These are phyloP conservation scores for Globisporangium spiculum DNA, from an alignment of 352 stramenopile species.

Conservation along the genomic window DNA sequence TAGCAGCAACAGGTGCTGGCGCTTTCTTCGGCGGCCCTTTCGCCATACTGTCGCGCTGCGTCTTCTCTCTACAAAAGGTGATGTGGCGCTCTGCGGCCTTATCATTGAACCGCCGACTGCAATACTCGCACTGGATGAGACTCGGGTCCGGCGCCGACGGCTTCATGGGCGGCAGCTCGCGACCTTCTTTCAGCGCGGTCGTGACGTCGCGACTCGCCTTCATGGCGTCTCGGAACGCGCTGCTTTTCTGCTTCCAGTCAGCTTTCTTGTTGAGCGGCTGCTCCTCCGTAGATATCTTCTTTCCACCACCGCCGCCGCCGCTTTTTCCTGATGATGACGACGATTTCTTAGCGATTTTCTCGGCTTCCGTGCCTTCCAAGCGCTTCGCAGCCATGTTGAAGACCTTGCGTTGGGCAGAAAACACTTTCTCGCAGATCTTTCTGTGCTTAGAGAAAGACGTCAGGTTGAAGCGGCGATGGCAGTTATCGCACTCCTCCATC, in stretches of 20 bases:
- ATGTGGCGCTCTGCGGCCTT: conserved; percentile 91
- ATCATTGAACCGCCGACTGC: conserved; percentile 90
- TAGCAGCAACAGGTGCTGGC: conserved; percentile 18
- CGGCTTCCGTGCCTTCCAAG: conserved; percentile 63
- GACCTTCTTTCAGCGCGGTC: conserved; percentile 65
- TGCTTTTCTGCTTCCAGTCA: conserved; percentile 88
- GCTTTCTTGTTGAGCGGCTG: conserved; percentile 55
- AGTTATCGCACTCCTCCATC: conserved; percentile 77
- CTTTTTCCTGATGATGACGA: conserved; percentile 24
- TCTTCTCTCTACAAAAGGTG: conserved; percentile 87
- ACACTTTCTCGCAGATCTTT: conserved; percentile 88
- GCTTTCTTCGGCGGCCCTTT: conserved; percentile 41
- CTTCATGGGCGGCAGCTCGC: conserved; percentile 52
- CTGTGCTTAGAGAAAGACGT: conserved; percentile 74
- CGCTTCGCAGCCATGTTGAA: conserved; percentile 85
- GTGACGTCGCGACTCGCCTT: conserved; percentile 69
- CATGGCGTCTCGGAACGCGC: conserved; percentile 87
- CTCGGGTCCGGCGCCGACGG: conserved; percentile 73
- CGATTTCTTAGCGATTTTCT: conserved; percentile 57
- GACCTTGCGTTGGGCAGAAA: conserved; percentile 75
- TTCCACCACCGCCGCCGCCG: conserved; percentile 8
- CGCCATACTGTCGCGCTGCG: conserved; percentile 45
- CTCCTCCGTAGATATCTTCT: conserved; percentile 34
- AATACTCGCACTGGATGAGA: conserved; percentile 91
- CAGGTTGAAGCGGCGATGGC: conserved; percentile 80